These are phyloP conservation scores for Leccinum boreale DNA, from an alignment of 768 basidiomycete genomes.

Conservation along the genomic window DNA sequence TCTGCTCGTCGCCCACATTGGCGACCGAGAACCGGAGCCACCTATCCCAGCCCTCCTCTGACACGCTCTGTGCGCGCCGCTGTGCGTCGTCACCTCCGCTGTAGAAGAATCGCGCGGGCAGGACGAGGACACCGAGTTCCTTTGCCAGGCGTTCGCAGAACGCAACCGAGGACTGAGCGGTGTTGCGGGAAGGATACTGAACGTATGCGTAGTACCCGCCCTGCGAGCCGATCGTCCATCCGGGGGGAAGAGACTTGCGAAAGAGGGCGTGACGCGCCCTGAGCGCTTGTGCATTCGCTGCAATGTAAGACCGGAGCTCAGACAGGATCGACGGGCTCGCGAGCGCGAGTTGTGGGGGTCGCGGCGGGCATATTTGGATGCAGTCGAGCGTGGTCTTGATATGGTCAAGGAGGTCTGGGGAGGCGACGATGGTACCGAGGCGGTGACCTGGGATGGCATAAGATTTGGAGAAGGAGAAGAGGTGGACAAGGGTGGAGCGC, in stretches of 20 bases:
- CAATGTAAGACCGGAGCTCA: constrained; percentile 50
- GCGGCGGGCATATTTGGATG: constrained; percentile 76
- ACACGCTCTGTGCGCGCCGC: constrained; percentile 19
- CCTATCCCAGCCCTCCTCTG: constrained; percentile 42
- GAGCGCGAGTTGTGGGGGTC: constrained; percentile 68
- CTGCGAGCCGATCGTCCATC: constrained; percentile 61
- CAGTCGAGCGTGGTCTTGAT: constrained; percentile 68
- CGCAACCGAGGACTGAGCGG: constrained; percentile 36
- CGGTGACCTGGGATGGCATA: constrained; percentile 82
- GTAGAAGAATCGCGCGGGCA: constrained; percentile 66
- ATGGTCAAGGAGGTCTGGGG: constrained; percentile 46
- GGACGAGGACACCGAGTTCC: constrained; percentile 59
- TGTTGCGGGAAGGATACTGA: constrained; percentile 52
- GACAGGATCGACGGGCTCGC: constrained; percentile 48
- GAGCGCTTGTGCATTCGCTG: constrained; percentile 46
- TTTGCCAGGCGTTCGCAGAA: constrained; percentile 59
- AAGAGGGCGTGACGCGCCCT: constrained; percentile 56
- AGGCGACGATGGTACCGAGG: constrained; percentile 67
- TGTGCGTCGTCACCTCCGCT: constrained; percentile 14
- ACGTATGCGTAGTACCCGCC: constrained; percentile 84
- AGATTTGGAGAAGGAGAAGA: constrained; percentile 81
- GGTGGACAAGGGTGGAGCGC: constrained; percentile 59
- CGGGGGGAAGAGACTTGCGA: constrained; percentile 39
- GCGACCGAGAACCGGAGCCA: constrained; percentile 83
- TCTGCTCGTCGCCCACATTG: constrained; percentile 67